phyloP scores from a whole-genome alignment of 2,329 filamentous ascomycete species.

The Leptographium wingfieldii region DNA sequence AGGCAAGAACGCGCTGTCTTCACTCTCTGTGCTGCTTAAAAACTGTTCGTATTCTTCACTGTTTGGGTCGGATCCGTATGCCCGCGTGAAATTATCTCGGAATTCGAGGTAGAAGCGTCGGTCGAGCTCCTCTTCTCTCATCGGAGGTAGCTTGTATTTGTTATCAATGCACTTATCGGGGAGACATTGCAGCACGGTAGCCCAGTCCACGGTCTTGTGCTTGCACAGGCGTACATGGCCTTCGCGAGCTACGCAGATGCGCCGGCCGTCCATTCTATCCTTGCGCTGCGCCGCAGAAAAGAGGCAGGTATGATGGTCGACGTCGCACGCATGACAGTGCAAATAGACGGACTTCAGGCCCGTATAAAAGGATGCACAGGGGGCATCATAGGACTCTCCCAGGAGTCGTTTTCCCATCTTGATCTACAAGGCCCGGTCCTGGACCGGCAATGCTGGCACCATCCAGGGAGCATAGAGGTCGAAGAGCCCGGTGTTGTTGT shows the following conservation, averaged over 20 bases:
- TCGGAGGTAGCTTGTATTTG: background rate
- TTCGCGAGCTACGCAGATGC: background rate
- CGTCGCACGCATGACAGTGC: background rate
- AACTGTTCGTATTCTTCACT: background rate
- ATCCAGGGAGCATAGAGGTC: background rate
- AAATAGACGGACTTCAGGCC: background rate
- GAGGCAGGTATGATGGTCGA: background rate
- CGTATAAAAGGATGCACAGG: background rate
- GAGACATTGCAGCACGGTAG: background rate
- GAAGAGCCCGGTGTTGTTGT: background rate
- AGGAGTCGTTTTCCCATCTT: background rate
- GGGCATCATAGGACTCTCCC: background rate
- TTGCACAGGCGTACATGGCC: slow-evolving; percentile 1
- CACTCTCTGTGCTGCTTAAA: background rate
- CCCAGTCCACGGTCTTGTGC: background rate
- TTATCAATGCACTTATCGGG: background rate
- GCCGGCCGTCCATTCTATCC: background rate
- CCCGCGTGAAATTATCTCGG: too few species aligned
- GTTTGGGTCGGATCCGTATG: background rate
- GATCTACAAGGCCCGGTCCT: background rate
- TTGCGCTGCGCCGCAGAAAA: background rate
- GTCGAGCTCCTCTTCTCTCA: too few species aligned
- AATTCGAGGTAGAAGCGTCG: too few species aligned
- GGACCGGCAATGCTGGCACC: background rate
- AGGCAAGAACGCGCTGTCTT: background rate